These are phyloP conservation scores for Mycena sp. DNA, from an alignment of 1,284 basidiomycete species.

Conservation along the genomic window DNA sequence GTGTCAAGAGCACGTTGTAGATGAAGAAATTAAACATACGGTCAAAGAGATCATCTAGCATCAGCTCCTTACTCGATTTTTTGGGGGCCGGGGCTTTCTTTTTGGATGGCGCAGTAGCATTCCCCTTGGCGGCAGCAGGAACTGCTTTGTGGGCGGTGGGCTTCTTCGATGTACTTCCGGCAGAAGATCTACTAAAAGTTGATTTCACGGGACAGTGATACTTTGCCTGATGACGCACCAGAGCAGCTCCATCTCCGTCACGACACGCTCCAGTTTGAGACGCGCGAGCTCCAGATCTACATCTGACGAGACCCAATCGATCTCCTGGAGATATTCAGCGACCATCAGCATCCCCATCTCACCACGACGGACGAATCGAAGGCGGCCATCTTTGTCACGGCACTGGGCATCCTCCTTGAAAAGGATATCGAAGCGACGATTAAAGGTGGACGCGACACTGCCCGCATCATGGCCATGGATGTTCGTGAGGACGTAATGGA, in stretches of 20 bases:
- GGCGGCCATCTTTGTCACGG: neutral
- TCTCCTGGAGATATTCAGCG: neutral
- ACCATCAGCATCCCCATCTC: conserved; percentile 7
- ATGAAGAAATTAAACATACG: neutral
- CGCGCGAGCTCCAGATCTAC: neutral
- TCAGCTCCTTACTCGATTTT: no score
- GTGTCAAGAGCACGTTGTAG: neutral
- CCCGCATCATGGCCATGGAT: neutral
- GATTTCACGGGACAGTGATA: no score
- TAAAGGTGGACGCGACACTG: conserved; percentile 2
- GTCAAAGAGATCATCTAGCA: neutral
- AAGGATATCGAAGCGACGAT: conserved; percentile 4
- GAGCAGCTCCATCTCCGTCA: conserved; percentile 17
- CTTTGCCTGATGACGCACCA: conserved; percentile 13
- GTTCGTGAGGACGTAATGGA: neutral
- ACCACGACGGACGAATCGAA: neutral
- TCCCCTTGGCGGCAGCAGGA: neutral
- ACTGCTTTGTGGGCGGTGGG: no score
- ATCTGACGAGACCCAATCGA: neutral
- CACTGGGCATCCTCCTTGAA: conserved; percentile 3
- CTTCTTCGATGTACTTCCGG: no score
- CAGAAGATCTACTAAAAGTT: no score
- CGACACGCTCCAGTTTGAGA: conserved; percentile 8
- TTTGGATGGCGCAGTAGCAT: neutral
- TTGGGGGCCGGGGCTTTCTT: neutral